Percentiles rank a stretch among this genome's conserved stretches.
Evolutionary conservation across 1,284 basidiomycete genomes (phyloP).

Genomic region (Fomitopsis schrenkii): DNA sequence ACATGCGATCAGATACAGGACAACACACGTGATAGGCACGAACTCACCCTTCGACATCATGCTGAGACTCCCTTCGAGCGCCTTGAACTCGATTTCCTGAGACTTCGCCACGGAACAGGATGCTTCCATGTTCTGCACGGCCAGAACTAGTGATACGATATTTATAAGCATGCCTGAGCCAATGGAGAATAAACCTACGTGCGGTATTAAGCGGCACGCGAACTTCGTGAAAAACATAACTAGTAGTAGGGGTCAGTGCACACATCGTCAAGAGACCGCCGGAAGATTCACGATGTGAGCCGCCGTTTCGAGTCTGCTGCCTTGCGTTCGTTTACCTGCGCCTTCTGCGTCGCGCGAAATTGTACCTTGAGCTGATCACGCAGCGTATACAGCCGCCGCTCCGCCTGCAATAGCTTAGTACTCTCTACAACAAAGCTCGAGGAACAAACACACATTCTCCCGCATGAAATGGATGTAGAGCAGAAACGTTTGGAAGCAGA

Average conservation of each 20-base stretch:
- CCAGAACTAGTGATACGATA: slow-evolving; percentile 50
- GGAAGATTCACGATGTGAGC: slow-evolving; percentile 62
- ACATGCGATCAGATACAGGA: slow-evolving; percentile 1
- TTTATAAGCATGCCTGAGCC: not conserved
- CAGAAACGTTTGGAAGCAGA: slow-evolving; percentile 58
- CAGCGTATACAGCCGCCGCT: slow-evolving; percentile 57
- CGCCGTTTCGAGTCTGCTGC: slow-evolving; percentile 79
- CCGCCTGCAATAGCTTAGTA: slow-evolving; percentile 31
- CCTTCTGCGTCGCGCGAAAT: slow-evolving; percentile 75
- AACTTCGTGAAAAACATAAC: slow-evolving; percentile 82
- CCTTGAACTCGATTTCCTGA: slow-evolving; percentile 77
- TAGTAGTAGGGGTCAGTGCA: slow-evolving; percentile 20
- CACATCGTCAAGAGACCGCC: not conserved
- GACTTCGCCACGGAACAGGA: slow-evolving; percentile 57
- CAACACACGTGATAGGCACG: not conserved
- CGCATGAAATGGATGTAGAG: slow-evolving; percentile 55
- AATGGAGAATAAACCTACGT: slow-evolving; percentile 39
- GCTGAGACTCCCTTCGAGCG: slow-evolving; percentile 76
- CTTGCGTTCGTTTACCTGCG: slow-evolving; percentile 80
- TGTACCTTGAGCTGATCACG: slow-evolving; percentile 76
- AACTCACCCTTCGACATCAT: slow-evolving; percentile 83
- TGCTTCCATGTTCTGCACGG: slow-evolving; percentile 87
- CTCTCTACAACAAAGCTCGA: not conserved
- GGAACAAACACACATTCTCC: slow-evolving; percentile 34
- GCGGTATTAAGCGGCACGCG: slow-evolving; percentile 91